Evolutionary conservation across 257 asterid species (phyloP).

Genomic region (Przewalskia tangutica): DNA sequence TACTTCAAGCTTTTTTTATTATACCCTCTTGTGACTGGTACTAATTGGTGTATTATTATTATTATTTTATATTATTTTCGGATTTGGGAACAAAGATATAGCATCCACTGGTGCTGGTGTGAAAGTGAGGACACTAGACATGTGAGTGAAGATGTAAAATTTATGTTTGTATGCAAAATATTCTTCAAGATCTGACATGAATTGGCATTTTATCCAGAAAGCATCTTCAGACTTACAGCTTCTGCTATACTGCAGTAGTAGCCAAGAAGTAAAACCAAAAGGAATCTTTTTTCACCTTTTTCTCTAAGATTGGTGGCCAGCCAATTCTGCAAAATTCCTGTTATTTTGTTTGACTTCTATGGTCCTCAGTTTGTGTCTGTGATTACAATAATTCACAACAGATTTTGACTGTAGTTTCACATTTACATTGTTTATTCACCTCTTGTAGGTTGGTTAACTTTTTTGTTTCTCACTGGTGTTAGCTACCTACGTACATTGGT

Average conservation of each 20-base stretch:
- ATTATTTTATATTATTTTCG: not conserved
- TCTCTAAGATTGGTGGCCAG: not conserved
- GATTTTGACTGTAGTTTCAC: not conserved
- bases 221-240: constrained; percentile 3
- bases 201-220: not conserved
- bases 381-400: not conserved
- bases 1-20: too few relatives aligned
- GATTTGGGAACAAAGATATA: not conserved
- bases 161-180: not conserved
- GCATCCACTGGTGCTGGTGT: not conserved
- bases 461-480: not conserved
- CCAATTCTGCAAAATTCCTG: not conserved
- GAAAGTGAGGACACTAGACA: constrained; percentile 1
- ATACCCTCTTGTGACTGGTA: too few relatives aligned
- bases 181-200: constrained; percentile 5
- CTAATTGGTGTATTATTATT: not conserved
- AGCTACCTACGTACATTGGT: too few relatives aligned
- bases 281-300: not conserved
- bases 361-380: not conserved
- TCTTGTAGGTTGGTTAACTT: not conserved
- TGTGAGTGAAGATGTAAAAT: constrained; percentile 3
- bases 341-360: constrained; percentile 1
- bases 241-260: not conserved
- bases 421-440: not conserved
- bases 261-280: constrained; percentile 1